Base-by-base conservation (phyloP, 352 stramenopile species). In the Phytophthora aleatoria region DNA sequence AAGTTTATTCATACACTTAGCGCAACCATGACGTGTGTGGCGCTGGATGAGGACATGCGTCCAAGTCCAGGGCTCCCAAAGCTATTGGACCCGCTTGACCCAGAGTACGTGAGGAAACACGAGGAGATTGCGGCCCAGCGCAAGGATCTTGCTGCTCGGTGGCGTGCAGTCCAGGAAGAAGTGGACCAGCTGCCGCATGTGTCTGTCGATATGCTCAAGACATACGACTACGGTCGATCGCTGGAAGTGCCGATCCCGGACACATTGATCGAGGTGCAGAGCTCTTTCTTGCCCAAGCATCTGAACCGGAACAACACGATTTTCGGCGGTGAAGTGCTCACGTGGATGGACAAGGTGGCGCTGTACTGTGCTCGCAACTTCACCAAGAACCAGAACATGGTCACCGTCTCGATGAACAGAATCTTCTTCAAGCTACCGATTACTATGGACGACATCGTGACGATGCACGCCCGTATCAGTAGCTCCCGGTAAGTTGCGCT, bases 221-320 rank as follows among this genome's bases (percentile, higher is more conserved):
- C 79, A 10, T 68, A 67, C 50, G 44, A 74, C 35, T 81, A 80
- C 35, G 50, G 63, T 3, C 66, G 67, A 51, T 71, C 64, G n/a
- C 63, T 79, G 20, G 78, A 81, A 27, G 69, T 90, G 26, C 61
- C 79, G 5, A 81, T 91, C 39, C 73, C 74, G 2, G 78, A 87
- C 48, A 91, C 78, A 58, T 69, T 89, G 48, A 85, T 91, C 38
- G 83, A 91, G 36, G 79, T 91, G 45, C 81, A 89, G 42, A 90
- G 27, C 27, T 52, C 27, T 7, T 52, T 52, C 13, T 38, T 52
- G 27, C 45, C 45, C 4, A 52, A 52, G 13, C 45, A 52, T 20
- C 13, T 52, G 13, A 52, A 52, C 27, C 45, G 27, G 9, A 52
- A 52, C 45, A 35, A 52, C 27, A 52, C 45, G 4, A 52, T 39